These are phyloP conservation scores for Arthrobotrys musiformis DNA, from an alignment of 2,329 filamentous ascomycete genomes.

Conservation along the genomic window DNA sequence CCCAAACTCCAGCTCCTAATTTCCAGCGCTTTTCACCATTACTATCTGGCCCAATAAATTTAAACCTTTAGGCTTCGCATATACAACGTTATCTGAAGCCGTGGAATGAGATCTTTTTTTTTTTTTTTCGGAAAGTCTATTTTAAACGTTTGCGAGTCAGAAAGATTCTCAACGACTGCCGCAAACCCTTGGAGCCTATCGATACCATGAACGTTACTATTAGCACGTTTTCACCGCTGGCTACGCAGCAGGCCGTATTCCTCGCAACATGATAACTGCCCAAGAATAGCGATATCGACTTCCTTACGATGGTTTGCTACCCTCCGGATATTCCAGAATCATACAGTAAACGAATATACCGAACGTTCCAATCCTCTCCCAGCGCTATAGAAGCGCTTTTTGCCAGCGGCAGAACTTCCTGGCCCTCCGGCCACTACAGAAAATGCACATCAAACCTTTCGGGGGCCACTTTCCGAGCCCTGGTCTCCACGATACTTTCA, in stretches of 20 bases:
- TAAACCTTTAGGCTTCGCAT: too few species aligned
- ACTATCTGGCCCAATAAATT: too few species aligned
- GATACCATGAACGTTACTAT: too few species aligned
- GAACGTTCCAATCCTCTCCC: not conserved
- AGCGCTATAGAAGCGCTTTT: constrained; percentile 15
- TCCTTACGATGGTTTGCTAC: constrained; percentile 2
- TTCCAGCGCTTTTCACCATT: too few species aligned
- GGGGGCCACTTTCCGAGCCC: not conserved
- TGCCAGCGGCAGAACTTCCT: constrained; percentile 14
- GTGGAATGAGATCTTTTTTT: too few species aligned
- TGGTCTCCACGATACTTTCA: not conserved
- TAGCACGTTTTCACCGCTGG: not conserved
- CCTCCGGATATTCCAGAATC: constrained; percentile 1
- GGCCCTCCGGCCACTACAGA: constrained; percentile 30
- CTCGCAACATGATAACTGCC: not conserved
- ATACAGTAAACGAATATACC: not conserved
- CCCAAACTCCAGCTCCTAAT: too few species aligned
- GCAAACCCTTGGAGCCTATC: too few species aligned
- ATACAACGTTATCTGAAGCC: too few species aligned
- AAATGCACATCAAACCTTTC: constrained; percentile 27
- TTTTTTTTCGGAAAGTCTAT: too few species aligned
- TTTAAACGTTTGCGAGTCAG: too few species aligned
- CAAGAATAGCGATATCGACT: not conserved
- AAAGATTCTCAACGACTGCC: too few species aligned
- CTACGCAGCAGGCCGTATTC: not conserved